Conservation (phyloP, 768 basidiomycete genomes). For the Goffeauzyma gilvescens region DNA sequence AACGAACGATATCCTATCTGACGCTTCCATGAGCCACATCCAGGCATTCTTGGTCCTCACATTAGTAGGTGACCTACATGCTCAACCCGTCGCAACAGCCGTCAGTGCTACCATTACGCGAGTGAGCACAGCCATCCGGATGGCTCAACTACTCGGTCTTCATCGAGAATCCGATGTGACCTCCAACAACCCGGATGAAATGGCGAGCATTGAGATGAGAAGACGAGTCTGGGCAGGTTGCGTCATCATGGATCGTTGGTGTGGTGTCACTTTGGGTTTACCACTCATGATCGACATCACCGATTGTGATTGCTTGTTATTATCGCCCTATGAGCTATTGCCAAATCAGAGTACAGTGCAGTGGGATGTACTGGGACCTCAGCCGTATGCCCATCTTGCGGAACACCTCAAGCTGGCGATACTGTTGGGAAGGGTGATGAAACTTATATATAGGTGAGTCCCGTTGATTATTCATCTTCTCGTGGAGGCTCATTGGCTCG, state of each 20-base stretch:
- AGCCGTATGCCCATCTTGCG: slow-evolving; percentile 45
- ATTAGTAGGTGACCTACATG: slow-evolving; percentile 49
- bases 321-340: slow-evolving; percentile 56
- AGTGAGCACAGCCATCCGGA: slow-evolving; percentile 65
- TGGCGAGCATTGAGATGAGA: slow-evolving; percentile 50
- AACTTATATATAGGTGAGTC: slow-evolving; percentile 71
- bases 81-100: slow-evolving; percentile 66
- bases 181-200: slow-evolving; percentile 24
- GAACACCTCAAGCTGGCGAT: slow-evolving; percentile 83
- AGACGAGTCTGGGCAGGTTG: slow-evolving; percentile 86
- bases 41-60: slow-evolving; percentile 43
- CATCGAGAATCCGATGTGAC: slow-evolving; percentile 63
- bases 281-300: slow-evolving; percentile 91
- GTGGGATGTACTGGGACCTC: slow-evolving; percentile 29
- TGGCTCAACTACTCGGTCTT: slow-evolving; percentile 94
- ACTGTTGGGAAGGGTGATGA: slow-evolving; percentile 72
- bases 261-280: slow-evolving; percentile 51
- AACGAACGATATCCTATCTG: slow-evolving; percentile 74
- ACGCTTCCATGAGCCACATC: slow-evolving; percentile 64
- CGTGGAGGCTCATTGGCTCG: too few species aligned
- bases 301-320: slow-evolving; percentile 86
- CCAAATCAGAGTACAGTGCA: slow-evolving; percentile 36
- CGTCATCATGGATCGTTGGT: slow-evolving; percentile 88
- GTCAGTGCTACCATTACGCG: slow-evolving; percentile 72
- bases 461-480: too few species aligned